Conservation (phyloP, 805 yeast genomes). For the Candida koratica region DNA sequence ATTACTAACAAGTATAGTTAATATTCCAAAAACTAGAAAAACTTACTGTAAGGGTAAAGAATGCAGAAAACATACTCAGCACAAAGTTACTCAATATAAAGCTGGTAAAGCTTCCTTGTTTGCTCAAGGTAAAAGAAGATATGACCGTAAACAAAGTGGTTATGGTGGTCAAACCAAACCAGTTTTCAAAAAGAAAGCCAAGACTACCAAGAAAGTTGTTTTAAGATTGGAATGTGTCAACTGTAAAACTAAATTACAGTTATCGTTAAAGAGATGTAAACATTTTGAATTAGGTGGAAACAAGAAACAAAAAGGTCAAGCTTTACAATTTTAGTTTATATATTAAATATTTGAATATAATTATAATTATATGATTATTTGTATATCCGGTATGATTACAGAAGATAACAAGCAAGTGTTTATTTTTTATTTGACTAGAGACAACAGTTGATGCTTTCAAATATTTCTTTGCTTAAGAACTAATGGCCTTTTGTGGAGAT, state of each 20-base stretch:
- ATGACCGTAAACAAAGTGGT: conserved; percentile 99
- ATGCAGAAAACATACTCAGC: conserved; percentile 99
- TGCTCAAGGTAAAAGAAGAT: conserved; percentile 99
- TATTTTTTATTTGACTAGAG: too few species aligned
- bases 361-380: conserved; percentile 1
- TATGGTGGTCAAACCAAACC: conserved; percentile 99
- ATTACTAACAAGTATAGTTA: conserved; percentile 53
- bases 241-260: conserved; percentile 98
- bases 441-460: too few species aligned
- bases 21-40: conserved; percentile 99
- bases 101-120: conserved; percentile 99
- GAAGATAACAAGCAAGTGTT: too few species aligned
- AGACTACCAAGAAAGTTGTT: conserved; percentile 99
- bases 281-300: conserved; percentile 99
- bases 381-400: not conserved
- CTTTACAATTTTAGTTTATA: conserved; percentile 86
- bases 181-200: conserved; percentile 99
- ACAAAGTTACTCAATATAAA: conserved; percentile 99
- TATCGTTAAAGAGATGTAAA: conserved; percentile 98
- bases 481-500: too few species aligned
- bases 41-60: conserved; percentile 99
- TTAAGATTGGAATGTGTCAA: conserved; percentile 97
- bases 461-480: too few species aligned
- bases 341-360: conserved; percentile 8
- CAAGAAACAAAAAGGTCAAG: conserved; percentile 99